Conservation (phyloP, 2,329 filamentous ascomycete genomes). For the Monosporascus sp. region DNA sequence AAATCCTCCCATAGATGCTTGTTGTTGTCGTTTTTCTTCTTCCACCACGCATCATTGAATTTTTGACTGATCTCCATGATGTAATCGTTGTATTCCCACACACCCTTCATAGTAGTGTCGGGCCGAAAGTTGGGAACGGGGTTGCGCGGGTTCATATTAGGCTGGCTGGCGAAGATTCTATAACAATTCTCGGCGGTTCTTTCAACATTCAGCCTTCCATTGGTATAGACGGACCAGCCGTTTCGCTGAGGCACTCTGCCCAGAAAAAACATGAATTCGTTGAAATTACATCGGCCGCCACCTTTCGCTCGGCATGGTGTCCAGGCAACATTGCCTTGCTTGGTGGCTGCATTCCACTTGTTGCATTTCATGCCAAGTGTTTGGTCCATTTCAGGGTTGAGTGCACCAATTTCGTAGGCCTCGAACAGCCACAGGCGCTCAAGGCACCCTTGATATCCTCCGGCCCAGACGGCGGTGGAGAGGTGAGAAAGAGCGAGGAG, state of each 20-base stretch:
- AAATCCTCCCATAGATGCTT: background rate
- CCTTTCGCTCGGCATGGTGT: slow-evolving; percentile 1
- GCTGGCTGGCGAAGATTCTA: background rate
- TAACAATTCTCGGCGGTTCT: slow-evolving; percentile 1
- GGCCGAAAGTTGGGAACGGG: slow-evolving; percentile 3
- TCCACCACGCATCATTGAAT: slow-evolving; percentile 1
- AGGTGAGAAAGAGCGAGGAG: slow-evolving; percentile 1
- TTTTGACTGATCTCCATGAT: background rate
- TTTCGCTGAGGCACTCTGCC: background rate
- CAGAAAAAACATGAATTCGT: slow-evolving; percentile 1
- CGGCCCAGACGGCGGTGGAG: background rate
- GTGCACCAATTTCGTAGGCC: slow-evolving; percentile 2
- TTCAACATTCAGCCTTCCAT: background rate
- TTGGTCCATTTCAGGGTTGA: background rate
- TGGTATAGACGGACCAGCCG: background rate
- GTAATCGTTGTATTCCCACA: background rate
- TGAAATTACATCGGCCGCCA: slow-evolving; percentile 1
- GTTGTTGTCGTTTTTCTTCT: background rate
- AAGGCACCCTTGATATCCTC: slow-evolving; percentile 3
- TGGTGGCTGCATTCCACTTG: background rate
- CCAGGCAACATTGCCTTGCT: background rate
- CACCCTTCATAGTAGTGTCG: background rate
- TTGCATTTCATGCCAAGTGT: slow-evolving; percentile 1
- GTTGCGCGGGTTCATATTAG: background rate
- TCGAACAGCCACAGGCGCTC: slow-evolving; percentile 1